Conservation (phyloP, 1,284 basidiomycete species). For the Cryptococcus jaspeensis region DNA sequence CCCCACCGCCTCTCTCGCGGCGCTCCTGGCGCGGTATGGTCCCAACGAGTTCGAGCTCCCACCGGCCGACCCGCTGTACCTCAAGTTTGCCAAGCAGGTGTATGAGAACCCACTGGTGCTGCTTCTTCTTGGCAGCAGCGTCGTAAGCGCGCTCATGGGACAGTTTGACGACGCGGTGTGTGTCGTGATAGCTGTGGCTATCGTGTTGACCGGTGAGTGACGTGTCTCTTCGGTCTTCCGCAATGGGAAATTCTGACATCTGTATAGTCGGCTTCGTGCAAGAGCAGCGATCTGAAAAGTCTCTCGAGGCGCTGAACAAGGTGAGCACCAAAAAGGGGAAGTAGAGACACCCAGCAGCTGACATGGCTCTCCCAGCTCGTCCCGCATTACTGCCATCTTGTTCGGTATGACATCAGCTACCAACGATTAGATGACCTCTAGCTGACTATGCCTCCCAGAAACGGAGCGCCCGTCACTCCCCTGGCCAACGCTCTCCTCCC, state of each 20-base stretch:
- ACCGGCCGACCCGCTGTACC: constrained; percentile 69
- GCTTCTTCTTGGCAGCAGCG: constrained; percentile 80
- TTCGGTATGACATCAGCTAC: constrained; percentile 60
- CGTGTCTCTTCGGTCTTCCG: not conserved
- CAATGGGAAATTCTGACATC: constrained; percentile 4
- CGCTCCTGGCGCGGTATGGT: constrained; percentile 69
- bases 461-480: constrained; percentile 69
- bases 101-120: constrained; percentile 92
- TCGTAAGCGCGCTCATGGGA: constrained; percentile 83
- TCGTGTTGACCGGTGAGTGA: constrained; percentile 80
- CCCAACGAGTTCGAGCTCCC: constrained; percentile 95
- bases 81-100: constrained; percentile 85
- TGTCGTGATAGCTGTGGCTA: constrained; percentile 88
- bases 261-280: constrained; percentile 88
- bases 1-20: constrained; percentile 61
- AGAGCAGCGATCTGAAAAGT: constrained; percentile 91
- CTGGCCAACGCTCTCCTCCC: constrained; percentile 94
- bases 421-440: not conserved
- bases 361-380: constrained; percentile 2
- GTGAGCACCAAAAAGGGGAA: constrained; percentile 10
- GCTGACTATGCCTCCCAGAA: constrained; percentile 53
- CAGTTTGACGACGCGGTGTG: constrained; percentile 92
- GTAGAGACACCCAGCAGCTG: not conserved
- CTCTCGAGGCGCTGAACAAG: constrained; percentile 89
- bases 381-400: constrained; percentile 90